Evolutionary conservation across 2,329 filamentous ascomycete genomes (phyloP).

Genomic region (Botrytis fragariae): DNA sequence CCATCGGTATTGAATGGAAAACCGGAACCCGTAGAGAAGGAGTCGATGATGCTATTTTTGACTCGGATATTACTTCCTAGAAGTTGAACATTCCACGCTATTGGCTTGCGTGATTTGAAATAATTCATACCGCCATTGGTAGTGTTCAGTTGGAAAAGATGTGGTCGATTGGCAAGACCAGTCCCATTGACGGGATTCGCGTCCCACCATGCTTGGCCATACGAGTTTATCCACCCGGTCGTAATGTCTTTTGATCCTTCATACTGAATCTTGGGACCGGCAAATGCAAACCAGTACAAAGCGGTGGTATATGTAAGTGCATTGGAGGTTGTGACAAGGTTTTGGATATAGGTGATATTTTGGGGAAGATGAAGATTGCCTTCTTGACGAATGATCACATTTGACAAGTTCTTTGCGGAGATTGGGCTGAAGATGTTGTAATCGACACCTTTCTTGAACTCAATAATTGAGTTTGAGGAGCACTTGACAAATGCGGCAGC

Average conservation of each 20-base stretch:
- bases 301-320: constrained; percentile 34
- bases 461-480: constrained; percentile 38
- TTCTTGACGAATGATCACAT: constrained; percentile 44
- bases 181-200: constrained; percentile 42
- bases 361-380: constrained; percentile 46
- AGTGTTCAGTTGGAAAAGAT: constrained; percentile 43
- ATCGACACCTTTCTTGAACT: constrained; percentile 43
- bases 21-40: constrained; percentile 16
- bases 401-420: constrained; percentile 42
- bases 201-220: constrained; percentile 48
- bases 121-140: constrained; percentile 41
- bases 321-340: constrained; percentile 39
- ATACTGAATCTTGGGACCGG: constrained; percentile 38
- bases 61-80: constrained; percentile 43
- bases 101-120: constrained; percentile 46
- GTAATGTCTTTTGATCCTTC: constrained; percentile 40
- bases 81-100: constrained; percentile 45
- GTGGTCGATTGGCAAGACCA: constrained; percentile 42
- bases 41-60: constrained; percentile 42
- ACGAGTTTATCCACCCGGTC: constrained; percentile 47
- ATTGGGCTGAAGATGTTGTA: constrained; percentile 46
- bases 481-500: constrained; percentile 41
- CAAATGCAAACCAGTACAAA: constrained; percentile 42
- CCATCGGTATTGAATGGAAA: constrained; percentile 36
- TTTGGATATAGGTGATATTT: constrained; percentile 42